Percentiles rank a stretch among this genome's conserved stretches.
Conservation (phyloP, 192 early-diverging fungal species). For the Anaeromyces robustus region DNA sequence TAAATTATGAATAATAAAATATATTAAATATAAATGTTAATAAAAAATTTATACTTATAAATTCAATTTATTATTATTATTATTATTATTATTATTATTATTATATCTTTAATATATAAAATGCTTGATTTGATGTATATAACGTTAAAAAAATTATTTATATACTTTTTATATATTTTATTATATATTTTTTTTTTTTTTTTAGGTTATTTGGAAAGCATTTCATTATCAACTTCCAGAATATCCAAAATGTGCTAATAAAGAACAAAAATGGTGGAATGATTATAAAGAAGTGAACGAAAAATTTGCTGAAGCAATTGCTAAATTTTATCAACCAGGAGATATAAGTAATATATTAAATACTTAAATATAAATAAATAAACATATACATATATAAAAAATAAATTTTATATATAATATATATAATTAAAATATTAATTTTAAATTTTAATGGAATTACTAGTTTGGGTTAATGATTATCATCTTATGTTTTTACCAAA, state of each 20-base stretch:
- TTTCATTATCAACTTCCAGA: constrained; percentile 91
- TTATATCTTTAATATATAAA: too few relatives aligned
- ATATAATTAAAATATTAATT: constrained; percentile 2
- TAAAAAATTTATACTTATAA: too few relatives aligned
- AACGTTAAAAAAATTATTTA: too few relatives aligned
- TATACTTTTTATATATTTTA: too few relatives aligned
- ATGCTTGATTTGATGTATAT: too few relatives aligned
- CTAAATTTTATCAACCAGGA: constrained; percentile 52
- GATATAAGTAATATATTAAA: constrained; percentile 51
- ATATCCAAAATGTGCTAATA: constrained; percentile 63
- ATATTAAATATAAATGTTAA: too few relatives aligned
- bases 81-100: too few relatives aligned
- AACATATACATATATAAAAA: background rate
- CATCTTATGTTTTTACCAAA: constrained; percentile 85
- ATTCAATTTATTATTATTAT: too few relatives aligned
- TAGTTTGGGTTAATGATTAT: constrained; percentile 96
- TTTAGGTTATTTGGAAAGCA: constrained; percentile 84
- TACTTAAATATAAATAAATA: background rate
- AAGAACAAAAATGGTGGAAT: constrained; percentile 61
- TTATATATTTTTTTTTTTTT: too few relatives aligned
- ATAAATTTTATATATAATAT: background rate
- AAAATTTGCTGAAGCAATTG: constrained; percentile 68
- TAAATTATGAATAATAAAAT: too few relatives aligned
- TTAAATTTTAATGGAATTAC: too few relatives aligned
- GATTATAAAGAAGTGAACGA: constrained; percentile 71